These are phyloP conservation scores for Phaseolus coccineus DNA, from an alignment of 331 rosid species.

Conservation along the genomic window DNA sequence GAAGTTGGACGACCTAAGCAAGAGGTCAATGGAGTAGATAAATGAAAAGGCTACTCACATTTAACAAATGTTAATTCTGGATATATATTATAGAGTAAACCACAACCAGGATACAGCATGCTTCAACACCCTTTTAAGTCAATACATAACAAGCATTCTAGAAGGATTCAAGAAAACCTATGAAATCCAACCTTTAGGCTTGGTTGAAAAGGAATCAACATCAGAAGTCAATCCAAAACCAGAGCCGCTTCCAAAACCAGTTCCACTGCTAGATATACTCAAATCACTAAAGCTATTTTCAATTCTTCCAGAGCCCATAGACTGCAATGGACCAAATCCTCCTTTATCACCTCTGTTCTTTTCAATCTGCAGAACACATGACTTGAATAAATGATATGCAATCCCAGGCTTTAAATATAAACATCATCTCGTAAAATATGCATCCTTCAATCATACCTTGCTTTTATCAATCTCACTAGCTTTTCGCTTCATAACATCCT, in stretches of 20 bases:
- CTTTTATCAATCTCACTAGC: constrained; percentile 99
- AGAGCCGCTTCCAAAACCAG: constrained; percentile 91
- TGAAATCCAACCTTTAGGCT: constrained; percentile 78
- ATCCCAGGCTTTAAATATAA: constrained; percentile 16
- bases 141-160: constrained; percentile 32
- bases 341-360: constrained; percentile 91
- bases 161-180: constrained; percentile 31
- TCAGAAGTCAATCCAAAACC: constrained; percentile 78
- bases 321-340: constrained; percentile 78
- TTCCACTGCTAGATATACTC: constrained; percentile 80
- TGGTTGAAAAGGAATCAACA: constrained; percentile 74
- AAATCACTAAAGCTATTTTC: constrained; percentile 78
- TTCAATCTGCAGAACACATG: constrained; percentile 72
- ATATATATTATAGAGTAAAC: constrained; percentile 1
- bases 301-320: constrained; percentile 93
- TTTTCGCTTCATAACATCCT: constrained; percentile 96
- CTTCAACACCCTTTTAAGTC: constrained; percentile 29
- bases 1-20: constrained; percentile 73
- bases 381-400: constrained; percentile 21
- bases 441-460: constrained; percentile 70
- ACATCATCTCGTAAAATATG: background rate
- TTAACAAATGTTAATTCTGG: constrained; percentile 26
- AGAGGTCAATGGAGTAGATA: constrained; percentile 17
- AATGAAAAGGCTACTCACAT: constrained; percentile 22
- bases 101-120: constrained; percentile 25